Evolutionary conservation across 805 yeast species (phyloP).

Genomic region (Suhomyces emberorum): DNA sequence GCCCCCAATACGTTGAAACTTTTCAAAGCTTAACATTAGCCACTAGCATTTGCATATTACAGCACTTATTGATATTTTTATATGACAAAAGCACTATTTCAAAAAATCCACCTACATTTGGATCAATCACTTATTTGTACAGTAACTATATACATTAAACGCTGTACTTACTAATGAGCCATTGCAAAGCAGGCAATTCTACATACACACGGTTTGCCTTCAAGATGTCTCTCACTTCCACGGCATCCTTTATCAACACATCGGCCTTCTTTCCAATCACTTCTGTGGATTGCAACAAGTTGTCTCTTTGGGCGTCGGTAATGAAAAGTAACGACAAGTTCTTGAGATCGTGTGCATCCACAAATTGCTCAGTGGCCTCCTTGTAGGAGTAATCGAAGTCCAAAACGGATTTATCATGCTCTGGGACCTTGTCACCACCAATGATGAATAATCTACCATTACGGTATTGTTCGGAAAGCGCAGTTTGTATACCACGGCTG

Average conservation of each 20-base stretch:
- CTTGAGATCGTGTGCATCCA: conserved; percentile 46
- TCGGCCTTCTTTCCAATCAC: conserved; percentile 52
- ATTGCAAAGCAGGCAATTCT: conserved; percentile 69
- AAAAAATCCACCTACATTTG: too few species aligned
- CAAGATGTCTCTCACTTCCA: conserved; percentile 79
- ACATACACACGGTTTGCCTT: conserved; percentile 74
- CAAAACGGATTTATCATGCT: conserved; percentile 18
- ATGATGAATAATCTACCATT: conserved; percentile 68
- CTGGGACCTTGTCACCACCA: conserved; percentile 39
- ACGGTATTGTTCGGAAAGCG: conserved; percentile 77
- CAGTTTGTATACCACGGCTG: conserved; percentile 71
- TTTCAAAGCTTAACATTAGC: too few species aligned
- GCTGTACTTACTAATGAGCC: conserved; percentile 40
- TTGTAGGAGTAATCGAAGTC: conserved; percentile 41
- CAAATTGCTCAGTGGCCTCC: conserved; percentile 49
- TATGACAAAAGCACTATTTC: too few species aligned
- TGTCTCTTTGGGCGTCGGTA: conserved; percentile 56
- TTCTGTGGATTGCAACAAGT: conserved; percentile 59
- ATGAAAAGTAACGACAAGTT: conserved; percentile 64
- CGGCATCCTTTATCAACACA: conserved; percentile 69
- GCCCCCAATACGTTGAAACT: too few species aligned
- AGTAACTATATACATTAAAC: conserved; percentile 15
- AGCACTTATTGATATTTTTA: too few species aligned
- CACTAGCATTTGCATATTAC: too few species aligned
- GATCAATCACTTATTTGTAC: too few species aligned